Percentiles rank a stretch among this genome's conserved stretches.
phyloP scores from a whole-genome alignment of 2,329 filamentous ascomycete species.

The Rutstroemia sp. region DNA sequence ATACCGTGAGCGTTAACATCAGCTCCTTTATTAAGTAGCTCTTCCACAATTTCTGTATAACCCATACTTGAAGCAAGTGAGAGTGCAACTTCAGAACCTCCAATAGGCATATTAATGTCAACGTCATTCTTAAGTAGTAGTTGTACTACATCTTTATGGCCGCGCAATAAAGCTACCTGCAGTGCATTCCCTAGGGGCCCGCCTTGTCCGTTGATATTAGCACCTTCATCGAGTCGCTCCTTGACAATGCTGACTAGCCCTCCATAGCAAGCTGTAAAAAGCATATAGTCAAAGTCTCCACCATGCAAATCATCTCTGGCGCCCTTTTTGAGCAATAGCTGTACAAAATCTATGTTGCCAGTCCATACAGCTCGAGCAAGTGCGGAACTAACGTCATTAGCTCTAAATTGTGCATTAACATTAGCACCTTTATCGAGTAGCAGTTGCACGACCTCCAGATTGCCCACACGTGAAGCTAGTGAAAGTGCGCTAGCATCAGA shows the following conservation, averaged over 20 bases:
- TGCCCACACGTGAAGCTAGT: neutral
- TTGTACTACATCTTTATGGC: neutral
- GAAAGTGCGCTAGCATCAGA: neutral
- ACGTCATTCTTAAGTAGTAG: neutral
- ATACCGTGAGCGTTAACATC: neutral
- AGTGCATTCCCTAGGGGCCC: too few species aligned
- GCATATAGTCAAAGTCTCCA: too few species aligned
- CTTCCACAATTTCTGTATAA: neutral
- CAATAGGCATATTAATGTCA: neutral
- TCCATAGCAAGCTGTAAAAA: too few species aligned
- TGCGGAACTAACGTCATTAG: too few species aligned
- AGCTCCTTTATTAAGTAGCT: neutral
- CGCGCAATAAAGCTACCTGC: neutral
- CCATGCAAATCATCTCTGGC: too few species aligned
- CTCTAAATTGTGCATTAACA: neutral
- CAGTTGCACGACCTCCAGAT: neutral
- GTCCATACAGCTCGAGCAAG: too few species aligned
- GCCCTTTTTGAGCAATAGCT: too few species aligned
- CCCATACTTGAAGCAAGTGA: neutral
- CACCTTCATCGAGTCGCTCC: too few species aligned
- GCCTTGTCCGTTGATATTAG: too few species aligned
- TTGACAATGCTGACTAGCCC: too few species aligned
- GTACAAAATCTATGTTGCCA: too few species aligned
- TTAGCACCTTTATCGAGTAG: neutral
- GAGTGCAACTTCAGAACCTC: too few species aligned